Conservation (phyloP, 2,329 filamentous ascomycete species). For the Fusarium equiseti region DNA sequence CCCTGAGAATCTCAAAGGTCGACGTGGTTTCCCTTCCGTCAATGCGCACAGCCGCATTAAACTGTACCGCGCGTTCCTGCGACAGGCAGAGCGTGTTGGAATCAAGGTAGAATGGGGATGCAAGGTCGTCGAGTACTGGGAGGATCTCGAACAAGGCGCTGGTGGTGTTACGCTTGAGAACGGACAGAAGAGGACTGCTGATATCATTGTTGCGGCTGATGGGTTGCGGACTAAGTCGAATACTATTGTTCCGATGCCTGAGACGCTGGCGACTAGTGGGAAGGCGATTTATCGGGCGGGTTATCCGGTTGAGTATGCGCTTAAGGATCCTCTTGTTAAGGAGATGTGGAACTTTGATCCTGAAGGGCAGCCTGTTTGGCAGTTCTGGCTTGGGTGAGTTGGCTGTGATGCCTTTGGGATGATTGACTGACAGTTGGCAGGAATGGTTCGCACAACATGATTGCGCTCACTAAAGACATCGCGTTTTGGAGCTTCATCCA, state of each 20-base stretch:
- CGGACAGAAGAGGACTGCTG: slow-evolving; percentile 30
- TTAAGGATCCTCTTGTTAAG: slow-evolving; percentile 19
- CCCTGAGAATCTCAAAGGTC: slow-evolving; percentile 9
- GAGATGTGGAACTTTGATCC: slow-evolving; percentile 39
- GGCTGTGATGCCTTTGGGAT: rapidly evolving
- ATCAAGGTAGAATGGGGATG: slow-evolving; percentile 29
- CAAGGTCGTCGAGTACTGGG: slow-evolving; percentile 34
- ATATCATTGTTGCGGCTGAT: slow-evolving; percentile 30
- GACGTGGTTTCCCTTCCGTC: slow-evolving; percentile 26
- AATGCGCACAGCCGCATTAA: slow-evolving; percentile 30
- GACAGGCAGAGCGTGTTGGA: slow-evolving; percentile 21
- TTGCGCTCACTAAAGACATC: slow-evolving; percentile 18
- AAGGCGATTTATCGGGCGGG: slow-evolving; percentile 34
- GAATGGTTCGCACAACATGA: slow-evolving; percentile 34
- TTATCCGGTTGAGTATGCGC: slow-evolving; percentile 26
- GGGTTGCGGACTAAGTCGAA: slow-evolving; percentile 27
- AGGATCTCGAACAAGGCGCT: slow-evolving; percentile 15
- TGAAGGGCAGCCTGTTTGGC: slow-evolving; percentile 19
- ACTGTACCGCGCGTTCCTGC: slow-evolving; percentile 27
- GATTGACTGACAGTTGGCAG: background rate
- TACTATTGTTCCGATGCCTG: slow-evolving; percentile 27
- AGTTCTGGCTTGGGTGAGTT: slow-evolving; percentile 34
- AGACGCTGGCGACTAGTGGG: slow-evolving; percentile 13
- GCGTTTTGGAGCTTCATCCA: slow-evolving; percentile 39
- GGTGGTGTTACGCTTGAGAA: slow-evolving; percentile 28